Evolutionary conservation across 495 filamentous ascomycete genomes (phyloP).

Genomic region (Neurospora sp.): DNA sequence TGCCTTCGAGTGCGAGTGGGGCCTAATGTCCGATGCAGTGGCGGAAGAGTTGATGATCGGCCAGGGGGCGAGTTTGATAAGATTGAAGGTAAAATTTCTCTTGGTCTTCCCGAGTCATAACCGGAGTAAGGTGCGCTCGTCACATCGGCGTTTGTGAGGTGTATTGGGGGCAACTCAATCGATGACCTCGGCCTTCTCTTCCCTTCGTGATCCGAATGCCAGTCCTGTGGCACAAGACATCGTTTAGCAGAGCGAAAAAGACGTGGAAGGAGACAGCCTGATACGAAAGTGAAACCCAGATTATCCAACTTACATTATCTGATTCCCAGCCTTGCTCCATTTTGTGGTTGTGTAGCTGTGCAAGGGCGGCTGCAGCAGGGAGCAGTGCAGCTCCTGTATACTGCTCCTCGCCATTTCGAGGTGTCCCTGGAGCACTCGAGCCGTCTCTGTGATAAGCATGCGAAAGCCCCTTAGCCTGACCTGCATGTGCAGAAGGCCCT

Average conservation of each 20-base stretch:
- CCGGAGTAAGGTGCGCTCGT: slow-evolving; percentile 60
- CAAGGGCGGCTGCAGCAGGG: slow-evolving; percentile 73
- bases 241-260: slow-evolving; percentile 17
- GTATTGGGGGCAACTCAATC: slow-evolving; percentile 66
- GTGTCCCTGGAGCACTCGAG: slow-evolving; percentile 60
- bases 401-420: slow-evolving; percentile 66
- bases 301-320: slow-evolving; percentile 53
- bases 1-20: slow-evolving; percentile 67
- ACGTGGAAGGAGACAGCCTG: background rate
- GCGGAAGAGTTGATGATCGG: slow-evolving; percentile 77
- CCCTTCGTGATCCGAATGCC: slow-evolving; percentile 61
- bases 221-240: slow-evolving; percentile 40
- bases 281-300: background rate
- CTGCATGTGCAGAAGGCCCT: slow-evolving; percentile 15
- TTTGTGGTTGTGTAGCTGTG: slow-evolving; percentile 72
- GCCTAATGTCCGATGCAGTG: slow-evolving; percentile 54
- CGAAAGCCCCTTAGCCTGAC: slow-evolving; percentile 27
- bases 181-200: slow-evolving; percentile 44
- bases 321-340: slow-evolving; percentile 76
- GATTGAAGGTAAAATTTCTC: slow-evolving; percentile 73
- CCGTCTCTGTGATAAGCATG: slow-evolving; percentile 51
- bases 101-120: slow-evolving; percentile 47
- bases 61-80: slow-evolving; percentile 72
- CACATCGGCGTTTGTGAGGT: slow-evolving; percentile 48
- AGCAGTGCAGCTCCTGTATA: slow-evolving; percentile 48